Percentiles rank a stretch among this genome's conserved stretches.
phyloP scores from a whole-genome alignment of 352 stramenopile genomes.

The Phytopythium boreale region DNA sequence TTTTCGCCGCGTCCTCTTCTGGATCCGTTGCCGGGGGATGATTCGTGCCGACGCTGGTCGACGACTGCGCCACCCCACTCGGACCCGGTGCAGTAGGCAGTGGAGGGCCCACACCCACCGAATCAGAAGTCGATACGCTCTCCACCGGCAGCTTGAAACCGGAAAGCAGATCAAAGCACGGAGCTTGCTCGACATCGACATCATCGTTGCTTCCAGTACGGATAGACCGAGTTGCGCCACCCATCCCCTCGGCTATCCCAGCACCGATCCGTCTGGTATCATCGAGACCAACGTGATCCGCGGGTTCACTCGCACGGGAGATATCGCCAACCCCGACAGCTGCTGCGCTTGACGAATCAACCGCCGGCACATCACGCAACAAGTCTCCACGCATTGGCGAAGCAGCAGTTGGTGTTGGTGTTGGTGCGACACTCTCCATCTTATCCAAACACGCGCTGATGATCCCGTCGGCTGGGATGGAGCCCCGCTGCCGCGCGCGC shows the following conservation, averaged over 20 bases:
- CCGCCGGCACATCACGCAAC: neutral
- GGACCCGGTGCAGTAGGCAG: neutral
- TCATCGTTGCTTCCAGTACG: neutral
- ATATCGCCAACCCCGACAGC: neutral
- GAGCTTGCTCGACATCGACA: neutral
- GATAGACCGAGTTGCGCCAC: neutral
- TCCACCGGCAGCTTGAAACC: neutral
- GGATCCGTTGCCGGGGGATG: neutral
- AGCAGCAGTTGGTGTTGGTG: neutral
- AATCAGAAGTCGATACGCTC: neutral
- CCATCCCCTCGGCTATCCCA: neutral
- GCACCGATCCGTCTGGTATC: neutral
- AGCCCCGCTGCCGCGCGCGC: slow-evolving; percentile 31
- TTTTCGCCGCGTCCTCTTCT: slow-evolving; percentile 11
- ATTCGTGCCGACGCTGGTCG: neutral
- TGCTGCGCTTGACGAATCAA: neutral
- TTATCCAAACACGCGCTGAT: slow-evolving; percentile 63
- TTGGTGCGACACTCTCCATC: slow-evolving; percentile 16
- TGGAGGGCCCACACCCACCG: neutral
- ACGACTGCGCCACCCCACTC: neutral
- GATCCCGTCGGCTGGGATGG: slow-evolving; percentile 51
- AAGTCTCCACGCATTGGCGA: neutral
- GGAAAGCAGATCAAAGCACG: slow-evolving; percentile 21
- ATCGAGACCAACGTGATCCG: neutral
- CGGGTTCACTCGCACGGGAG: neutral